Percentiles rank a stretch among this genome's conserved stretches.
Evolutionary conservation across 1,284 basidiomycete genomes (phyloP).

Genomic region (Puccinia coronata): DNA sequence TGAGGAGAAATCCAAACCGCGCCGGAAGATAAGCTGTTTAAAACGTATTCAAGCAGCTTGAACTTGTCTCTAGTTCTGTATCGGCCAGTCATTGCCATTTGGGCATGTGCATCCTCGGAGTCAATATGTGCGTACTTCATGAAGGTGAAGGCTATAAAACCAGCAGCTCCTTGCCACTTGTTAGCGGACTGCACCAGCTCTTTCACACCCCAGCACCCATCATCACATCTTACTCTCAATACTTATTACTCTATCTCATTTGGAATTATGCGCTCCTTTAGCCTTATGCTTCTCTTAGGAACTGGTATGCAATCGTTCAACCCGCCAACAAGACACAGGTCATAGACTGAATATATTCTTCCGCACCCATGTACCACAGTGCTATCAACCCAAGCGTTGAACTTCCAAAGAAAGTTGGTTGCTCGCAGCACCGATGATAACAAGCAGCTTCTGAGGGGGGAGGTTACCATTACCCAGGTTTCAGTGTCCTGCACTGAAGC

Average conservation of each 20-base stretch:
- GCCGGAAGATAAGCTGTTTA: background rate
- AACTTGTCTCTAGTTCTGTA: slow-evolving; percentile 8
- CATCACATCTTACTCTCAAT: background rate
- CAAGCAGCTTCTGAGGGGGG: background rate
- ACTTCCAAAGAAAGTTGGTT: background rate
- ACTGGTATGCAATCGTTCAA: background rate
- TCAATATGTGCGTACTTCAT: background rate
- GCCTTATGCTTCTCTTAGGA: background rate
- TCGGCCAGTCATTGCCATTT: background rate
- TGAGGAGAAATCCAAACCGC: background rate
- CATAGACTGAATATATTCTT: background rate
- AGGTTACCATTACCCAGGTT: background rate
- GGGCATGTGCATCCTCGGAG: background rate
- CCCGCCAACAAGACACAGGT: background rate
- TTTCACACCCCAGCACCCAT: background rate
- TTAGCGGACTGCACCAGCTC: background rate
- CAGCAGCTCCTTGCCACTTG: background rate
- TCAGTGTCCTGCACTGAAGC: background rate
- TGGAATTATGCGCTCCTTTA: background rate
- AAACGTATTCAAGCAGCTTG: background rate
- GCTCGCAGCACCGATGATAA: background rate
- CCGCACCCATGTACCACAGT: background rate
- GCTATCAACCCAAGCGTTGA: background rate
- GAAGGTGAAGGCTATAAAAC: background rate
- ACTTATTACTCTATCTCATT: background rate